Conservation (phyloP, 371 early-diverging fungal genomes). For the Dentiscutata heterogama region DNA sequence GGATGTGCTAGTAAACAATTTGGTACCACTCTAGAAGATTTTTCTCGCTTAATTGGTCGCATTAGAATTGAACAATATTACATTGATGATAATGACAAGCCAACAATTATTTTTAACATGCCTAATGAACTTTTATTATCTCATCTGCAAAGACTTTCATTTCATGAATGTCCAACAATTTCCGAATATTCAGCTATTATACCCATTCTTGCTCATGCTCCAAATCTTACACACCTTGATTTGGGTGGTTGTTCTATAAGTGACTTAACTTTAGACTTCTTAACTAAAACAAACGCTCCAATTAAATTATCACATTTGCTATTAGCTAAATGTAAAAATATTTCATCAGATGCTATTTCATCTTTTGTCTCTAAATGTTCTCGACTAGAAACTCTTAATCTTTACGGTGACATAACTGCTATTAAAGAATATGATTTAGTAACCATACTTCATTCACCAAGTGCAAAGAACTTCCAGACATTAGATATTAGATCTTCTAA, state of each 20-base stretch:
- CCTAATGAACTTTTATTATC: neutral
- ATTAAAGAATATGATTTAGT: conserved; percentile 28
- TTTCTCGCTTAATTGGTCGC: neutral
- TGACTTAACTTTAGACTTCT: too few relatives aligned
- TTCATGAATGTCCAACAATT: too few relatives aligned
- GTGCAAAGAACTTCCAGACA: neutral
- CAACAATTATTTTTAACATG: neutral
- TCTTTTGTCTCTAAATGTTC: too few relatives aligned
- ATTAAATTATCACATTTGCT: neutral
- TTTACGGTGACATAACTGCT: conserved; percentile 11
- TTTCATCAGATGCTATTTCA: too few relatives aligned
- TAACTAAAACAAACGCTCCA: neutral
- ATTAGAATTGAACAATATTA: neutral
- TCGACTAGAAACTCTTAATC: neutral
- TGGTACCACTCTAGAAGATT: neutral
- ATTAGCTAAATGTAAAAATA: too few relatives aligned
- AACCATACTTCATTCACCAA: conserved; percentile 6
- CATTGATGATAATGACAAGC: neutral
- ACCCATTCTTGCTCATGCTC: conserved; percentile 28
- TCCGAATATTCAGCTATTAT: neutral
- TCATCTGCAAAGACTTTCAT: too few relatives aligned
- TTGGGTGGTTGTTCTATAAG: too few relatives aligned
- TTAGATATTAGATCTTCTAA: conserved; percentile 30
- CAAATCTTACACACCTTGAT: conserved; percentile 40
- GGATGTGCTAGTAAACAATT: conserved; percentile 36